A percentile compares a stretch with the other conserved stretches of the same genome.
Conservation (phyloP, 768 basidiomycete species). For the Naganishia friedmannii region DNA sequence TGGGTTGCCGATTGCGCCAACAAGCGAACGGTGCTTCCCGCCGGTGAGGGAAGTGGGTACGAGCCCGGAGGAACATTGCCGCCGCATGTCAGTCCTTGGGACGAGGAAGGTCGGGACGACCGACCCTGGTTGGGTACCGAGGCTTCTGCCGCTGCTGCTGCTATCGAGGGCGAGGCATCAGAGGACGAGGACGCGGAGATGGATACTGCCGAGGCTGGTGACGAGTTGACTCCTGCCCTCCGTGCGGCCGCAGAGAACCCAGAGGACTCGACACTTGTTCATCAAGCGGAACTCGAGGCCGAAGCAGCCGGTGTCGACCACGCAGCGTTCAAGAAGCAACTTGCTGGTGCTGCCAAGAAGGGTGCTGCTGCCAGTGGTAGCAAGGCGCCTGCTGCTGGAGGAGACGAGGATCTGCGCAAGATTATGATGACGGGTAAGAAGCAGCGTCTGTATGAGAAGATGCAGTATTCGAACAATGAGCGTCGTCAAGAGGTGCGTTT, state of each 20-base stretch:
- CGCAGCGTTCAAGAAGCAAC: conserved; percentile 71
- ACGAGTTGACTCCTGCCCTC: conserved; percentile 50
- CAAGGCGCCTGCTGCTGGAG: conserved; percentile 29
- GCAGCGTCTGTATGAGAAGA: conserved; percentile 85
- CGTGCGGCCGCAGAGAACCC: conserved; percentile 53
- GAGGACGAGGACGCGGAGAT: conserved; percentile 52
- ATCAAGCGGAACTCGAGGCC: conserved; percentile 86
- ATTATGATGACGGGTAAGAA: conserved; percentile 98
- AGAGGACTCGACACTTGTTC: conserved; percentile 66
- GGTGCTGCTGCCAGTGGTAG: conserved; percentile 39
- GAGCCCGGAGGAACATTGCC: conserved; percentile 80
- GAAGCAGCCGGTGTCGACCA: conserved; percentile 82
- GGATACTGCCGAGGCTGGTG: conserved; percentile 41
- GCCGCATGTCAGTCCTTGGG: conserved; percentile 94
- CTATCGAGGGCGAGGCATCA: conserved; percentile 45
- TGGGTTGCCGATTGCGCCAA: conserved; percentile 98
- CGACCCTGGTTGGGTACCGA: conserved; percentile 59
- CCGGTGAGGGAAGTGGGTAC: conserved; percentile 64
- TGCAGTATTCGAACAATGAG: conserved; percentile 80
- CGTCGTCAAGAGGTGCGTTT: conserved; percentile 70
- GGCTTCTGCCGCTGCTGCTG: conserved; percentile 55
- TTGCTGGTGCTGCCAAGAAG: conserved; percentile 56
- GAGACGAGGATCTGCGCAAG: conserved; percentile 85
- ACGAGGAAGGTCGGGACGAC: conserved; percentile 60
- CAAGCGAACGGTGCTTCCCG: conserved; percentile 73